Evolutionary conservation across 192 early-diverging fungal species (phyloP), one percentile per base, ranked within the genome.

Genomic region (Linnemannia elongata): DNA sequence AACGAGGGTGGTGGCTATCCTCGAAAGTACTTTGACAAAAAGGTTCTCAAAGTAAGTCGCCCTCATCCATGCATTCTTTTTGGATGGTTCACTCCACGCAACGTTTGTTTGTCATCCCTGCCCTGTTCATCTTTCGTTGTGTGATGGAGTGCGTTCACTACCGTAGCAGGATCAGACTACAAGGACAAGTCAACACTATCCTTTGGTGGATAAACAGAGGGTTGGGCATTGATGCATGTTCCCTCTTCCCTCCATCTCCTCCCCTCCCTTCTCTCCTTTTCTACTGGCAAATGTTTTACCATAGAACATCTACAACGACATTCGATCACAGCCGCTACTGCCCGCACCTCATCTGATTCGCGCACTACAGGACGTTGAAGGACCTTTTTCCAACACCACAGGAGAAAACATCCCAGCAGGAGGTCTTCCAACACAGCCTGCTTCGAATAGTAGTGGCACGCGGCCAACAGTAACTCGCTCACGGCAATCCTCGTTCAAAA

Each of bases 271-370:
- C 49, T 81, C 39, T 70, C 68, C 47, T 42, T 52, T 69, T 69
- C 36, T 55, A 30, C 13, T 12, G 27, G 41, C 2, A 4, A 52
- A 24, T 66, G 60, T 13, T 66, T 63, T 27, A 60, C 30, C 10
- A 2, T 82, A 88, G 86, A 88, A 42, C 27, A 88, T 88, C 0
- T 88, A 83, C 66, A 75, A 88, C 17, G 86, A 88, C 72, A 88
- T 88, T 24, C 81, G 63, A 22, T 47, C 77, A 7, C 72, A 69
- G 3, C 86, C 86, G 2, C 41, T 88, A 41, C 81, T 88, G 18
- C 86, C 86, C 33, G 77, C 86, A 0, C 86, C 86, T 3, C 78
- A 88, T 69, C 42, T 79, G 13, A 82, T 88, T 39, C 72, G 77
- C 39, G 81, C 81, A 49, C 33, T 70, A 7, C 47, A 72, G 20